Conservation (phyloP, 2,329 filamentous ascomycete genomes). For the Phaeosphaeria sp. region DNA sequence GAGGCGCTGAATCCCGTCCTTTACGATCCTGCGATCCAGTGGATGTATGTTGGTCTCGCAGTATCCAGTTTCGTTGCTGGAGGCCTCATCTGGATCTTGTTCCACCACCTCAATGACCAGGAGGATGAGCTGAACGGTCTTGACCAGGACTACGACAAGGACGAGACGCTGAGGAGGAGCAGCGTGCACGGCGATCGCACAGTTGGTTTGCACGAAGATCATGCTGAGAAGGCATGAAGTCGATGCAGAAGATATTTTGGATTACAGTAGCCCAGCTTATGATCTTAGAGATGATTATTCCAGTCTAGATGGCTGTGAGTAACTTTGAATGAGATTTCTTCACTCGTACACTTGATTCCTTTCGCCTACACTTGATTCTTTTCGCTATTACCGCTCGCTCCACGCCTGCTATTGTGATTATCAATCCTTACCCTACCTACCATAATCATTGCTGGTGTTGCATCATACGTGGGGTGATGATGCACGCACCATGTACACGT, state of each 20-base stretch:
- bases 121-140: conserved; percentile 48
- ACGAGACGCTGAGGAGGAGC: conserved; percentile 33
- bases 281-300: not conserved
- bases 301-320: not conserved
- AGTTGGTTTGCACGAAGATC: conserved; percentile 26
- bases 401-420: too few relatives aligned
- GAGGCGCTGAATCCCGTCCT: conserved; percentile 68
- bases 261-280: not conserved
- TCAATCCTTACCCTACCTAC: not conserved
- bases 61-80: conserved; percentile 39
- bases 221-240: conserved; percentile 12
- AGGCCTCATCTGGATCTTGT: conserved; percentile 45
- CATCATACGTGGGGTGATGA: not conserved
- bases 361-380: too few relatives aligned
- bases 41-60: conserved; percentile 60
- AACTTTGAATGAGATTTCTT: not conserved
- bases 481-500: not conserved
- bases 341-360: not conserved
- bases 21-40: conserved; percentile 69
- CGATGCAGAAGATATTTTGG: not conserved
- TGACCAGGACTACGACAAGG: conserved; percentile 42
- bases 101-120: conserved; percentile 46
- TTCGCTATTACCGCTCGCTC: too few relatives aligned
- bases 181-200: conserved; percentile 31
- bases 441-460: not conserved